These are phyloP conservation scores for Angomonas deanei DNA, from an alignment of 208 protist genomes.

Conservation along the genomic window DNA sequence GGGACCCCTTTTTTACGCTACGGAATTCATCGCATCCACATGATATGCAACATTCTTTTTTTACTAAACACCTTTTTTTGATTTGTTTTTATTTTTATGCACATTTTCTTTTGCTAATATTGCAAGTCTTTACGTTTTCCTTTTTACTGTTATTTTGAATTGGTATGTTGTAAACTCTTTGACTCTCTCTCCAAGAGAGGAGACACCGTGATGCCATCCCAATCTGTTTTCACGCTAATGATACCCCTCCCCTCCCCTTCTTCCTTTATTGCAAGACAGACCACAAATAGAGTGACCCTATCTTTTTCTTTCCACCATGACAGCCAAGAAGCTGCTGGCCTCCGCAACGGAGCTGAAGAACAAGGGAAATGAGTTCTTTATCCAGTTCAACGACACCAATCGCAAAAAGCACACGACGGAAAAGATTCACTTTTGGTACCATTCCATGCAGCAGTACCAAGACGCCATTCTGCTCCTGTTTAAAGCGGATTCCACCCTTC, in stretches of 20 bases:
- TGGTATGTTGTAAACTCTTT: not conserved
- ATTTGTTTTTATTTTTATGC: not conserved
- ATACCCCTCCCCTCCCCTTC: not conserved
- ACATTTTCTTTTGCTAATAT: too few species aligned
- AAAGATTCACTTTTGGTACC: not conserved
- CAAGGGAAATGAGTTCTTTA: constrained; percentile 1
- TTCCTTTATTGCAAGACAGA: too few species aligned
- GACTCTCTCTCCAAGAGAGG: too few species aligned
- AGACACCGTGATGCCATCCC: too few species aligned
- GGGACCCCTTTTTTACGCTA: too few species aligned
- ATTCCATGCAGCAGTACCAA: not conserved
- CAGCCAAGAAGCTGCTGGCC: constrained; percentile 2
- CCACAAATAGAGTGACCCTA: too few species aligned
- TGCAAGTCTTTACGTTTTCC: not conserved
- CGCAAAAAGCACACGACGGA: not conserved
- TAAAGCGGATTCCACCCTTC: not conserved
- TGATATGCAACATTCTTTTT: not conserved
- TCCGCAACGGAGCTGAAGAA: constrained; percentile 6
- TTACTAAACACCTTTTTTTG: not conserved
- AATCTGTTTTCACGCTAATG: too few species aligned
- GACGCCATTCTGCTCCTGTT: not conserved
- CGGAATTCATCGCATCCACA: too few species aligned
- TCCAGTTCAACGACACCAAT: not conserved
- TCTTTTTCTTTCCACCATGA: too few species aligned
- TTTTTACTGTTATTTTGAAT: not conserved